Conservation (phyloP, 805 yeast species). For the Wickerhamiella shivajii region DNA sequence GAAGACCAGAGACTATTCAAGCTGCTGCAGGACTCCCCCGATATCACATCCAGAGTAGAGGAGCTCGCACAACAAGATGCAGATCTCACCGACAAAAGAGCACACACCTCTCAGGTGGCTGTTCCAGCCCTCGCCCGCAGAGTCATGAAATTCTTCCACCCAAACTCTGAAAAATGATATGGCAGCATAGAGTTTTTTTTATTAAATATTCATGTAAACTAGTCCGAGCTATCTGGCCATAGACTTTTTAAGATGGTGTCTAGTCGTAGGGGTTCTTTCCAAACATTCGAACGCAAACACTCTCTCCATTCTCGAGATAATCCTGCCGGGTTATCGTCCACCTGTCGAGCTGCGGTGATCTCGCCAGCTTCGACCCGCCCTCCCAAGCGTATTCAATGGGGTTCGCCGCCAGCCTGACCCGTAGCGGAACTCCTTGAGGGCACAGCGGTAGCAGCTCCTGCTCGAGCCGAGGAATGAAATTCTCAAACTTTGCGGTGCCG, state of each 20-base stretch:
- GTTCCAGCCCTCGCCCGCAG: conserved; percentile 26
- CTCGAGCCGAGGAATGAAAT: conserved; percentile 44
- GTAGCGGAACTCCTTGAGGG: conserved; percentile 23
- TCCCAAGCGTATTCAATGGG: conserved; percentile 42
- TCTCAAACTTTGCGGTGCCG: conserved; percentile 61
- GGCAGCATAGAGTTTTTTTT: not conserved
- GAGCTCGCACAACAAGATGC: conserved; percentile 22
- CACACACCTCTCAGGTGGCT: conserved; percentile 24
- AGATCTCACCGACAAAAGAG: conserved; percentile 16
- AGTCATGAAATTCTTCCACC: conserved; percentile 18
- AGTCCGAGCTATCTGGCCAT: not conserved
- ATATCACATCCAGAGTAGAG: conserved; percentile 23
- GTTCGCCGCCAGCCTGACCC: conserved; percentile 22
- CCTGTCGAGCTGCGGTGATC: conserved; percentile 27
- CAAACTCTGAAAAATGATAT: too few species aligned
- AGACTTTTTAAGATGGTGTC: not conserved
- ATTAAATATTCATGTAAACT: not conserved
- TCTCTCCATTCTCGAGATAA: conserved; percentile 71
- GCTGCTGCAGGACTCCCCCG: conserved; percentile 22
- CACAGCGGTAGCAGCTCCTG: conserved; percentile 23
- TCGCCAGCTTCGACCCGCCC: conserved; percentile 37
- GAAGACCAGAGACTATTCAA: conserved; percentile 44
- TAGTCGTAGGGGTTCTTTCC: conserved; percentile 15
- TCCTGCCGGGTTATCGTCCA: conserved; percentile 62
- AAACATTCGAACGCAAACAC: conserved; percentile 39